phyloP scores from a whole-genome alignment of 805 yeast genomes.

The Lachancea waltii region DNA sequence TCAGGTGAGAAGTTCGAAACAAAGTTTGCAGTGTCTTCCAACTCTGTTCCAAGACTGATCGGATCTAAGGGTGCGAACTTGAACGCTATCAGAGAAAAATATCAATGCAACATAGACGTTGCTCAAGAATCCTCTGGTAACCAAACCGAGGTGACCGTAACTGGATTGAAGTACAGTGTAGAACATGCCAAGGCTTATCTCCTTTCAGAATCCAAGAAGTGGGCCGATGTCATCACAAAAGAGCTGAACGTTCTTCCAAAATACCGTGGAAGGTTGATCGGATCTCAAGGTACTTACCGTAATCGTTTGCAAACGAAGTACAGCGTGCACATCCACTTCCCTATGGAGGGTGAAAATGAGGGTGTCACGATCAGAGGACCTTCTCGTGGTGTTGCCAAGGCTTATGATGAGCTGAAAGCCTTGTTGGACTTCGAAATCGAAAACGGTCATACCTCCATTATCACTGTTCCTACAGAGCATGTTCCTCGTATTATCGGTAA shows the following conservation, averaged over 20 bases:
- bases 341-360: conserved; percentile 51
- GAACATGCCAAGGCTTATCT: conserved; percentile 63
- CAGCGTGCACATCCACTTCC: conserved; percentile 73
- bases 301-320: conserved; percentile 84
- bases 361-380: conserved; percentile 75
- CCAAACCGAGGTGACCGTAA: conserved; percentile 48
- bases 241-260: conserved; percentile 66
- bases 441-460: conserved; percentile 61
- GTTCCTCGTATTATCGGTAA: conserved; percentile 86
- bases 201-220: conserved; percentile 52
- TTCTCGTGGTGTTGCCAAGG: conserved; percentile 78
- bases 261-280: conserved; percentile 77
- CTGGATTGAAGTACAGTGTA: conserved; percentile 75
- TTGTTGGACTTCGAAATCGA: conserved; percentile 81
- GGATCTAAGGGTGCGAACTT: conserved; percentile 84
- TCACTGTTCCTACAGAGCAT: conserved; percentile 65
- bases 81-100: conserved; percentile 61
- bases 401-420: conserved; percentile 77
- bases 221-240: conserved; percentile 74
- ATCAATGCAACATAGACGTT: conserved; percentile 70
- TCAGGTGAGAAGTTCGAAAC: conserved; percentile 32
- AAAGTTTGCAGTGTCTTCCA: conserved; percentile 54
- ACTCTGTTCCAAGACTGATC: conserved; percentile 69
- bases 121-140: conserved; percentile 42
- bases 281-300: conserved; percentile 73